Base-by-base conservation (phyloP, 108 stramenopile species). In the Skeletonema tropicum region DNA sequence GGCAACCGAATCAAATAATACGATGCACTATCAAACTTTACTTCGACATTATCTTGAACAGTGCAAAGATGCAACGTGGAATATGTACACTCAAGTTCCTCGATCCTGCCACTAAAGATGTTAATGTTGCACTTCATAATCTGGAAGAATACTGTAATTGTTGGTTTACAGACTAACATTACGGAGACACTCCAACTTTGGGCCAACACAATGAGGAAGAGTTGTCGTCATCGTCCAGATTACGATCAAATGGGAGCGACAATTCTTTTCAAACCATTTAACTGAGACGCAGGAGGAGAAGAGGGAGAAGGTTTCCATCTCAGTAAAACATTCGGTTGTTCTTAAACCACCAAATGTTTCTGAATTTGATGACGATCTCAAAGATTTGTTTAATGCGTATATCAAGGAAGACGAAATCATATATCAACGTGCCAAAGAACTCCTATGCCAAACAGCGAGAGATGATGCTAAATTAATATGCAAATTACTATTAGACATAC, bases 101-200 rank as follows among this genome's bases (percentile, higher is more conserved):
- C 19, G 64, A 73, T 23, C 73, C 73, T 39, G 33, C 31, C 26
- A 46, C 73, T 1, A 64, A 73, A 55, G 55, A 73, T 33, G 35
- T 73, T 25, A 52, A 15, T 64, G 60, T 55, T 55, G 73, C 73
- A 32, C 11, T 73, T 7, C 7, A 9, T 13, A 64, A 73, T 64
- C 31, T 73, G 7, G 73, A 73, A 29, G 35, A 61, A 32, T 73
- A 73, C n/a, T 73, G 73, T 73, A 12, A 73, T 65, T 57, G 73
- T 73, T 31, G 73, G 73, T n/a, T 41, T 73, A 14, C 63, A 64
- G 26, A 57, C 17, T 5, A 55, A 73, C 29, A 55, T 73, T 23
- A 46, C 60, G 19, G 73, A 52, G 55, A 73, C 63, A 12, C 13
- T 73, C 23, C 42, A 55, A 39, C 63, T 63, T 26, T 73, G 73